phyloP scores from a whole-genome alignment of 768 basidiomycete genomes.

The Hypholoma sublateritium region DNA sequence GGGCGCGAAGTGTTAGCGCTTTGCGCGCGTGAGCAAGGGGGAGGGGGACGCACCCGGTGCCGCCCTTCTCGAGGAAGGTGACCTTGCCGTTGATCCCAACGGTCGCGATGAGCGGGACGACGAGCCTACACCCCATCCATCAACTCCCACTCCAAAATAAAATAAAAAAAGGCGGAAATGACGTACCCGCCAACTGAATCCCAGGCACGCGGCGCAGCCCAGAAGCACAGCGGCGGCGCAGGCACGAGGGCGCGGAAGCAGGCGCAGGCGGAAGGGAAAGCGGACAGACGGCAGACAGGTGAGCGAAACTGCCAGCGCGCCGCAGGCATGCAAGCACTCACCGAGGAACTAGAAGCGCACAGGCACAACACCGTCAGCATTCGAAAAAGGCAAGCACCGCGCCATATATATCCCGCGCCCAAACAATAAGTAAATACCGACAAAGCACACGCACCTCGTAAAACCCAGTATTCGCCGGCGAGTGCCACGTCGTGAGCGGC shows the following conservation, averaged over 20 bases:
- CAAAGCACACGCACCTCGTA: constrained; percentile 55
- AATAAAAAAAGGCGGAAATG: not conserved
- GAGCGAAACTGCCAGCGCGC: constrained; percentile 15
- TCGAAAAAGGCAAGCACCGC: not conserved
- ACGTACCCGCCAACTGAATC: constrained; percentile 47
- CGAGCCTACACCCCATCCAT: constrained; percentile 41
- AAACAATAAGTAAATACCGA: too few species aligned
- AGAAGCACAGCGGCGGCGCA: not conserved
- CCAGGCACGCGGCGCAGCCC: not conserved
- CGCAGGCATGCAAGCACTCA: constrained; percentile 23
- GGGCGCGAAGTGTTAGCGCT: not conserved
- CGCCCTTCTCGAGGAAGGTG: constrained; percentile 73
- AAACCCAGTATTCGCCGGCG: constrained; percentile 59
- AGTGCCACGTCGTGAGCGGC: constrained; percentile 55
- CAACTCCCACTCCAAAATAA: constrained; percentile 6
- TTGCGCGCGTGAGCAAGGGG: not conserved
- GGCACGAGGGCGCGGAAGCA: constrained; percentile 3
- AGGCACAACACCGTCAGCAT: not conserved
- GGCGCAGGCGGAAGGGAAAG: not conserved
- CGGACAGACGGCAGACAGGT: not conserved
- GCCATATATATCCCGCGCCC: too few species aligned
- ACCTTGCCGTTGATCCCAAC: constrained; percentile 83
- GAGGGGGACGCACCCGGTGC: constrained; percentile 50
- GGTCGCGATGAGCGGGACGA: constrained; percentile 74
- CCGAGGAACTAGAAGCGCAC: constrained; percentile 40